These are phyloP conservation scores for Cadophora gregata DNA, from an alignment of 2,329 filamentous ascomycete species.

Conservation along the genomic window DNA sequence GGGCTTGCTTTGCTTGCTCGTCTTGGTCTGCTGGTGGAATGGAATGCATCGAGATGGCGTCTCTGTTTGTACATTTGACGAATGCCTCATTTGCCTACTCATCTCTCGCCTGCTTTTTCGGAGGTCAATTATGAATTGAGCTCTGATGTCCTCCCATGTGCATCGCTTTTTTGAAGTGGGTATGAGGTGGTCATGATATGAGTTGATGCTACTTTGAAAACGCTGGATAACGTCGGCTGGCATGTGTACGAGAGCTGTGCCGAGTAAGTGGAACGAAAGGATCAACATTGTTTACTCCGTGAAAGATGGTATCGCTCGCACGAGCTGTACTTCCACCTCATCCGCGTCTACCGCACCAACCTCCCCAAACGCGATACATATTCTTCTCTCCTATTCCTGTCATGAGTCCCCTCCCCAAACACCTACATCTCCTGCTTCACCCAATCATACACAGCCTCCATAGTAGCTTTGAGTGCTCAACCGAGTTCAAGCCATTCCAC, in stretches of 20 bases:
- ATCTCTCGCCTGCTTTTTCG: not conserved
- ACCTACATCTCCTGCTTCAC: too few species aligned
- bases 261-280: not conserved
- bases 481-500: too few species aligned
- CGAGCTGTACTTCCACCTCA: not conserved
- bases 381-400: not conserved
- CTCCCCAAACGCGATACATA: not conserved
- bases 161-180: not conserved
- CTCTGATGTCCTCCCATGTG: not conserved
- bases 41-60: constrained; percentile 43
- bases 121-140: constrained; percentile 4
- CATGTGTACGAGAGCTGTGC: not conserved
- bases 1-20: not conserved
- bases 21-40: constrained; percentile 37
- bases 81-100: constrained; percentile 21
- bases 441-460: too few species aligned
- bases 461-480: too few species aligned
- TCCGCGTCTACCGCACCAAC: not conserved
- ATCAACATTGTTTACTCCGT: not conserved
- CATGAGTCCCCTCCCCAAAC: not conserved
- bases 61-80: constrained; percentile 42
- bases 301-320: not conserved
- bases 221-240: not conserved
- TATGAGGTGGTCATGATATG: not conserved
- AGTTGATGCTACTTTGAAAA: not conserved